Evolutionary conservation across 768 basidiomycete genomes (phyloP).

Genomic region (Pisolithus marmoratus): DNA sequence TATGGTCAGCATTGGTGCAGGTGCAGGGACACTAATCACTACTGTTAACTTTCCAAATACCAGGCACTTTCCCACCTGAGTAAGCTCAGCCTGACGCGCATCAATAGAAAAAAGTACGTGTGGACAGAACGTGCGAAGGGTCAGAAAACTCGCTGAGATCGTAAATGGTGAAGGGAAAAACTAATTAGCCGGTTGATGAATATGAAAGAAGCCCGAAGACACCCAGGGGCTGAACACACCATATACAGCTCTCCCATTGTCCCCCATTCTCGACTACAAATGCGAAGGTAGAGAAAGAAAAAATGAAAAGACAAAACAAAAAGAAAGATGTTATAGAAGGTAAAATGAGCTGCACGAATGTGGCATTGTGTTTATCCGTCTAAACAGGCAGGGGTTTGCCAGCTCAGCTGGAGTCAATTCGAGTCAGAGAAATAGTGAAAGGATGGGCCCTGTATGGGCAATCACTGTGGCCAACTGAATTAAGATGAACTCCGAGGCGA

Average conservation of each 20-base stretch:
- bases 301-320: not conserved
- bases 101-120: too few species aligned
- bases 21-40: too few species aligned
- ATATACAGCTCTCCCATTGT: not conserved
- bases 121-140: not conserved
- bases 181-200: not conserved
- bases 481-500: too few species aligned
- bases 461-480: not conserved
- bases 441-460: not conserved
- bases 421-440: not conserved
- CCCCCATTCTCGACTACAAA: not conserved
- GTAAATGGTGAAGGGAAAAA: not conserved
- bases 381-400: not conserved
- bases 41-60: too few species aligned
- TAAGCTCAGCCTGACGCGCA: too few species aligned
- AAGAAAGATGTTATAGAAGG: not conserved
- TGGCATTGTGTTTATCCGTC: not conserved
- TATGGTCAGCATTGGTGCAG: not conserved
- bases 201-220: not conserved
- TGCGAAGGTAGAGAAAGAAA: not conserved
- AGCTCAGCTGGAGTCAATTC: not conserved
- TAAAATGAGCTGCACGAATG: not conserved
- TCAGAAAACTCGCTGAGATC: not conserved
- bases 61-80: too few species aligned
- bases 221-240: not conserved